A percentile compares a stretch with the other conserved stretches of the same genome.
phyloP scores from a whole-genome alignment of 441 rosid species.

The Gossypium davidsonii region DNA sequence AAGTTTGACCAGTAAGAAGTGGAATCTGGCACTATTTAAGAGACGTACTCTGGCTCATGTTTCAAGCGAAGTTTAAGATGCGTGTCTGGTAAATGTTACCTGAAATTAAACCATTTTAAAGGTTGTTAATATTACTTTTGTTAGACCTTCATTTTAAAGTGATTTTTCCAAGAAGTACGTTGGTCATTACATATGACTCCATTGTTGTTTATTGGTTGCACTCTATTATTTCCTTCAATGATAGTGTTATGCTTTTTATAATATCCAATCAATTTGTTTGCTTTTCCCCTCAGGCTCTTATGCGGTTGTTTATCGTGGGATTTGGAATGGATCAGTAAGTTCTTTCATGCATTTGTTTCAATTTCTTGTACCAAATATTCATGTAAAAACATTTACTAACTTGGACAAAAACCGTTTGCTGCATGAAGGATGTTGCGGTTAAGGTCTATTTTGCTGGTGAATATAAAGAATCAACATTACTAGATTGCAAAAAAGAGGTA shows the following conservation, averaged over 20 bases:
- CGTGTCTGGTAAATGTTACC: background rate
- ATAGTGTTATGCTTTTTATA: background rate
- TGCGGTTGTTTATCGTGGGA: constrained; percentile 65
- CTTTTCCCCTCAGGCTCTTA: constrained; percentile 49
- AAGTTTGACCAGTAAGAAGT: background rate
- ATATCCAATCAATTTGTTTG: background rate
- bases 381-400: constrained; percentile 6
- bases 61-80: background rate
- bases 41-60: background rate
- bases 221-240: background rate
- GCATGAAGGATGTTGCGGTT: constrained; percentile 68
- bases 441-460: constrained; percentile 65
- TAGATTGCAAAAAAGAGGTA: constrained; percentile 76
- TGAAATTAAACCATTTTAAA: background rate
- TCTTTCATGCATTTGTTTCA: constrained; percentile 9
- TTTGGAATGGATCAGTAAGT: constrained; percentile 81
- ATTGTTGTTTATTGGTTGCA: background rate
- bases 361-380: background rate
- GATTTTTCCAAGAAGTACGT: background rate
- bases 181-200: background rate
- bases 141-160: background rate
- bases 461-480: constrained; percentile 44
- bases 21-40: background rate
- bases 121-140: background rate
- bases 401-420: constrained; percentile 8